phyloP scores from a whole-genome alignment of 192 early-diverging fungal genomes.

The Umbelopsis isabellina region DNA sequence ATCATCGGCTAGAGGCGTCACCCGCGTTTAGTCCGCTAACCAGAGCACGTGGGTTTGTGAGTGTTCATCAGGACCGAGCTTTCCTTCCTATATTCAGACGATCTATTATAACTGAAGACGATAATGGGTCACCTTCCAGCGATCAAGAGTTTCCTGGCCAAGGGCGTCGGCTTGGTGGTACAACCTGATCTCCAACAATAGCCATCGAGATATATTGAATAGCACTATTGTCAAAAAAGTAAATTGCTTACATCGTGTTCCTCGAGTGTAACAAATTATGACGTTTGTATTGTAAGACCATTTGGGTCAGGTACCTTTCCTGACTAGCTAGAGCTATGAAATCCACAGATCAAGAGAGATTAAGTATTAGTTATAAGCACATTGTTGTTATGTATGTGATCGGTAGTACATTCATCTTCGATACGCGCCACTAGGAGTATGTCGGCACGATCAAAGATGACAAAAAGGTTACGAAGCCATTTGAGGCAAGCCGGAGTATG shows the following conservation, averaged over 20 bases:
- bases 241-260: background rate
- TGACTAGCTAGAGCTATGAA: too few species aligned
- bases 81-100: conserved; percentile 7
- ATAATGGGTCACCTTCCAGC: background rate
- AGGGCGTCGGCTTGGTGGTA: conserved; percentile 3
- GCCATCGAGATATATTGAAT: too few species aligned
- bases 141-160: background rate
- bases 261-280: conserved; percentile 1
- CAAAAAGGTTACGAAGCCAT: too few species aligned
- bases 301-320: too few species aligned
- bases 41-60: conserved; percentile 10
- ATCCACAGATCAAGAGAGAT: too few species aligned
- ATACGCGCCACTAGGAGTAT: too few species aligned
- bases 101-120: background rate
- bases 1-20: background rate
- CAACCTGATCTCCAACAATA: background rate
- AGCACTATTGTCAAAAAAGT: too few species aligned
- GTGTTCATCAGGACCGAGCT: conserved; percentile 1
- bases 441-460: too few species aligned
- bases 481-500: too few species aligned
- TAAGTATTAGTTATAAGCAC: too few species aligned
- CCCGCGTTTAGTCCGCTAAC: background rate
- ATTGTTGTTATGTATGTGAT: too few species aligned
- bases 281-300: background rate
- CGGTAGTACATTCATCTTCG: too few species aligned